Evolutionary conservation across 495 filamentous ascomycete species (phyloP), one percentile per base, ranked within the genome.

Genomic region (Trichoderma parareesei): DNA sequence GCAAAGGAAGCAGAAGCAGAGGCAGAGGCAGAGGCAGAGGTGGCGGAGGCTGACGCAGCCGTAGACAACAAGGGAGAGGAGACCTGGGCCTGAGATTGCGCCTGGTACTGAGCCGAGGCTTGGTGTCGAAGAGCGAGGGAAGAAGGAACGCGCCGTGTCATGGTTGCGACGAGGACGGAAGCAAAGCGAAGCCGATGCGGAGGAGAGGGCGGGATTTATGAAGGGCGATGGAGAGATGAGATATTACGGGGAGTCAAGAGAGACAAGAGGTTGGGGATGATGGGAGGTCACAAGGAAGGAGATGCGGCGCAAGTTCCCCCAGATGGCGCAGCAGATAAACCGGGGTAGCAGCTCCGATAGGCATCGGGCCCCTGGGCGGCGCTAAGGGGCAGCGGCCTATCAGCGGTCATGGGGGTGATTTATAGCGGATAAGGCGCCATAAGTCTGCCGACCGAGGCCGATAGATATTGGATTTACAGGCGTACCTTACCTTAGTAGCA

Each of bases 81-180:
- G 40, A 41, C 40, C 27, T 41, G 40, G 40, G 40, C 40, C 40
- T 41, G 40, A 41, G 11, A 37, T 13, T 35, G 60, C 8, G 60
- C 27, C 27, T 27, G 27, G 27, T 27, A 27, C 27, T 27, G 27
- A 27, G 27, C 27, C 27, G 27, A 27, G 27, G 27, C 27, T 62
- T 63, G 42, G 16, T 48, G 61, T 63, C 41, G 61, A 8, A 63
- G 60, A 20, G 61, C 48, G 14, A 46, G 61, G 13, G 27, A 2
- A 43, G 41, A 46, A 18, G 61, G 61, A 10, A 44, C n/a, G 61
- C 61, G 61, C 5, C 61, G 38, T 8, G 61, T 63, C 61, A 63
- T 63, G 61, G 42, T 63, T 42, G 61, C 61, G 42, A 40, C 42
- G 42, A 44, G 14, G 7, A 37, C 16, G 40, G 5, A 27, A 27